Evolutionary conservation across 2,329 filamentous ascomycete genomes (phyloP).

Genomic region (Aspergillus luchuensis): DNA sequence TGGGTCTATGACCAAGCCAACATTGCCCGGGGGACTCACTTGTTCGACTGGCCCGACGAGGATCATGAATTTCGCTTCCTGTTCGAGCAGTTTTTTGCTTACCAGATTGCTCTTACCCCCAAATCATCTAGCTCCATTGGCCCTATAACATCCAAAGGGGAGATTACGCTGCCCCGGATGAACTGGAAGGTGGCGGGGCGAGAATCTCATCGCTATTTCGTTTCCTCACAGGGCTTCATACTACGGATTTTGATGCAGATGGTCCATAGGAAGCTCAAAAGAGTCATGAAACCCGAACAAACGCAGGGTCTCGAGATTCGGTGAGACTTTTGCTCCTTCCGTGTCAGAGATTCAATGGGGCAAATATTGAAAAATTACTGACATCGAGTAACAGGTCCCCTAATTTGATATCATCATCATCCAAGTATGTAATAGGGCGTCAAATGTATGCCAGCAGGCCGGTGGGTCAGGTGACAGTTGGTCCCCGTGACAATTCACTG

Average conservation of each 20-base stretch:
- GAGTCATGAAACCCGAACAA: neutral
- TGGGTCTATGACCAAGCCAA: conserved; percentile 9
- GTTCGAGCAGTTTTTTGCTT: neutral
- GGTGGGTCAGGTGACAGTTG: neutral
- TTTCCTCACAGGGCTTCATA: neutral
- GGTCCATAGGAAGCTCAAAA: conserved; percentile 4
- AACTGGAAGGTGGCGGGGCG: conserved; percentile 2
- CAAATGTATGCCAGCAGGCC: neutral
- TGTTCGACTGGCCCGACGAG: neutral
- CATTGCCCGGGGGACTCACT: neutral
- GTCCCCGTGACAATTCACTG: neutral
- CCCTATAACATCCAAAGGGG: no score
- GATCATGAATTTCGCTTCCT: neutral
- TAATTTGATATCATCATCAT: neutral
- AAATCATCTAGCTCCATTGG: no score
- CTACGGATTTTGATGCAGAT: neutral
- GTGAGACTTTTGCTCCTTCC: neutral
- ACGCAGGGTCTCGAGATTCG: neutral
- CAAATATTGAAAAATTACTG: neutral
- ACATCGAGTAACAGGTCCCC: neutral
- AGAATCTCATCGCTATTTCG: neutral
- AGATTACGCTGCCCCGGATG: conserved; percentile 6
- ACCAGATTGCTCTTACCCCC: neutral
- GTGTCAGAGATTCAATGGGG: no score
- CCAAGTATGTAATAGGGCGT: conserved; percentile 3